phyloP scores from a whole-genome alignment of 1,284 basidiomycete genomes.

The Somion occarium region DNA sequence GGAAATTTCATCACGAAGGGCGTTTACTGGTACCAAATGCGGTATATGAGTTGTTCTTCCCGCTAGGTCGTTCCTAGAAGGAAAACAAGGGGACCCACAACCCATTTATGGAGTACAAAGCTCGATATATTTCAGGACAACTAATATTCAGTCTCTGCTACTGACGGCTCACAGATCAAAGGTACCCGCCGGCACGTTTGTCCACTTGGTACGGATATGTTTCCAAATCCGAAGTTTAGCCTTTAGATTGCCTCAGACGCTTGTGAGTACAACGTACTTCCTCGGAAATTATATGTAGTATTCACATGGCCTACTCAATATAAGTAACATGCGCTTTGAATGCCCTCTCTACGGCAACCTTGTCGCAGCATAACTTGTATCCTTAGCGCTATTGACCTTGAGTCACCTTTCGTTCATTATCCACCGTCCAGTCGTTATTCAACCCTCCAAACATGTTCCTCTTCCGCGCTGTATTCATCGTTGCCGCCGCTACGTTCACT shows the following conservation, averaged over 20 bases:
- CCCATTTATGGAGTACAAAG: neutral
- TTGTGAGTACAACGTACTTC: neutral
- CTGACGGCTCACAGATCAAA: neutral
- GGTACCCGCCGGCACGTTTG: too few species aligned
- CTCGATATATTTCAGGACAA: neutral
- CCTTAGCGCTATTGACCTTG: neutral
- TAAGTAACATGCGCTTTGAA: too few species aligned
- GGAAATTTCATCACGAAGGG: neutral
- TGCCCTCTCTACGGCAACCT: too few species aligned
- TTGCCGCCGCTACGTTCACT: neutral
- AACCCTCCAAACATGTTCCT: neutral
- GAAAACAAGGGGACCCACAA: neutral
- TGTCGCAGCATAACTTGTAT: too few species aligned
- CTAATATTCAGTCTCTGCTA: neutral
- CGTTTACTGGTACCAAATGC: neutral
- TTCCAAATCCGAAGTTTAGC: neutral
- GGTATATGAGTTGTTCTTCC: neutral
- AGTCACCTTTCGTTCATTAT: slow-evolving; percentile 1
- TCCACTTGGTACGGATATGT: neutral
- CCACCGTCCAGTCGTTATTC: neutral
- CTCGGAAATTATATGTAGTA: too few species aligned
- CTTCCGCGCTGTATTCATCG: neutral
- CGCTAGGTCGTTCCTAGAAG: neutral
- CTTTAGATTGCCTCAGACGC: neutral
- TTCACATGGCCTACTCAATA: too few species aligned